phyloP scores from a whole-genome alignment of 371 early-diverging fungal genomes.

The Mortierella sp. region DNA sequence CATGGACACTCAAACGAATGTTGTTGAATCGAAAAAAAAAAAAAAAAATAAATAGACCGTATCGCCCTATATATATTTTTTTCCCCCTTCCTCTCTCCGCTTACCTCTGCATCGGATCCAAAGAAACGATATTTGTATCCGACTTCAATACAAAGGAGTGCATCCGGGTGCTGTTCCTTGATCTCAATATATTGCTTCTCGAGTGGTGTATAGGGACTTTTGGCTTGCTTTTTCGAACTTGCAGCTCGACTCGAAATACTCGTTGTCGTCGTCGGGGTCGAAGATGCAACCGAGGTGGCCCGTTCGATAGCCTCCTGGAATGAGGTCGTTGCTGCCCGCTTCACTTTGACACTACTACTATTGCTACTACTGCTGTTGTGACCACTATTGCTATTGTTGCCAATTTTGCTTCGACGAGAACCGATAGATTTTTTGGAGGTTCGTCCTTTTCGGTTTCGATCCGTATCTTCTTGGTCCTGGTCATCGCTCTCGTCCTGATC shows the following conservation, averaged over 20 bases:
- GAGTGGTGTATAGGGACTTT: conserved; percentile 77
- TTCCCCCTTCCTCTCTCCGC: conserved; percentile 23
- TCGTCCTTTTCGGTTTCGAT: not conserved
- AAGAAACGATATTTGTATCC: conserved; percentile 92
- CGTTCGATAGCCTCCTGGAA: not conserved
- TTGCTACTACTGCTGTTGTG: not conserved
- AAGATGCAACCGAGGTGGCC: not conserved
- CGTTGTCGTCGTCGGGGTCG: not conserved
- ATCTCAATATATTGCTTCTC: conserved; percentile 83
- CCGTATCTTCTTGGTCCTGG: conserved; percentile 4
- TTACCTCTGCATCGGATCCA: conserved; percentile 75
- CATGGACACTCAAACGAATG: not conserved
- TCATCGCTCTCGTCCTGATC: not conserved
- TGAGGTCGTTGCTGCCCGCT: not conserved
- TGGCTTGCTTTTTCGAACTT: conserved; percentile 23
- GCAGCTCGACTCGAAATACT: conserved; percentile 3
- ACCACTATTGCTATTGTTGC: not conserved
- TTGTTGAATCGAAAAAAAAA: not conserved
- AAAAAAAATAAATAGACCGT: not conserved
- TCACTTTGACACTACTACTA: not conserved
- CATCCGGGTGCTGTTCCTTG: conserved; percentile 74
- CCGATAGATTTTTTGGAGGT: not conserved
- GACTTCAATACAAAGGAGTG: conserved; percentile 84
- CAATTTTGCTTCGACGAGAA: not conserved
- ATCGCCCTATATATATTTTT: not conserved